A percentile compares a stretch with the other conserved stretches of the same genome.
Conservation (phyloP, 352 stramenopile genomes). For the Globisporangium splendens region DNA sequence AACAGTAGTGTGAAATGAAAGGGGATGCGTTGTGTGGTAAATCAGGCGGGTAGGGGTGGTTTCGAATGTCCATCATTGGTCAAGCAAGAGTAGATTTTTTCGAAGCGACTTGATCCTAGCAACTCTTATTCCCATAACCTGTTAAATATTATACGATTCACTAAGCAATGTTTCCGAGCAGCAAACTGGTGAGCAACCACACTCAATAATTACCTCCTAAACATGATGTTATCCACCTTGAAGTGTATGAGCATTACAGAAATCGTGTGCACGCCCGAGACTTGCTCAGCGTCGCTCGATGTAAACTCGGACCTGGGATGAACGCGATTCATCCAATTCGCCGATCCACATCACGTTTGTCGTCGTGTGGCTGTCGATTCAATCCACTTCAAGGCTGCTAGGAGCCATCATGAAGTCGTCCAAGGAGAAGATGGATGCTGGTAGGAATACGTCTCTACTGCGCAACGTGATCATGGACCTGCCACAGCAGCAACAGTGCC, state of each 20-base stretch:
- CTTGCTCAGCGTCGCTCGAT: conserved; percentile 43
- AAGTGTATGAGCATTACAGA: conserved; percentile 35
- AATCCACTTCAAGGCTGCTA: conserved; percentile 14
- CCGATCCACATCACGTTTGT: conserved; percentile 39
- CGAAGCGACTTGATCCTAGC: no score
- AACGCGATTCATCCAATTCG: conserved; percentile 78
- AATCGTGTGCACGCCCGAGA: conserved; percentile 40
- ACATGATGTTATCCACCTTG: conserved; percentile 69
- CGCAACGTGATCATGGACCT: not conserved
- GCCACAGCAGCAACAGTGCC: not conserved
- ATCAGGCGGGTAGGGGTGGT: no score
- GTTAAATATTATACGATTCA: no score
- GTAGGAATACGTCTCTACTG: not conserved
- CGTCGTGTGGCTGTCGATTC: conserved; percentile 27
- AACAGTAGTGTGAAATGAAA: no score
- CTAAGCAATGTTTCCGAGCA: no score
- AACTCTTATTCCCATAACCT: no score
- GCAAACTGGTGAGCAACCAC: no score
- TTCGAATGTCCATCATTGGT: no score
- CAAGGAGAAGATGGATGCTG: conserved; percentile 17
- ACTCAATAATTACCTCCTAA: conserved; percentile 91
- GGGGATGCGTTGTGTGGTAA: no score
- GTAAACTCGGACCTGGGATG: conserved; percentile 51
- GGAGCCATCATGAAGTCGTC: conserved; percentile 10
- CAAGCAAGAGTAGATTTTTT: no score